Evolutionary conservation across 495 filamentous ascomycete genomes (phyloP).

Genomic region (Tuber aestivum): DNA sequence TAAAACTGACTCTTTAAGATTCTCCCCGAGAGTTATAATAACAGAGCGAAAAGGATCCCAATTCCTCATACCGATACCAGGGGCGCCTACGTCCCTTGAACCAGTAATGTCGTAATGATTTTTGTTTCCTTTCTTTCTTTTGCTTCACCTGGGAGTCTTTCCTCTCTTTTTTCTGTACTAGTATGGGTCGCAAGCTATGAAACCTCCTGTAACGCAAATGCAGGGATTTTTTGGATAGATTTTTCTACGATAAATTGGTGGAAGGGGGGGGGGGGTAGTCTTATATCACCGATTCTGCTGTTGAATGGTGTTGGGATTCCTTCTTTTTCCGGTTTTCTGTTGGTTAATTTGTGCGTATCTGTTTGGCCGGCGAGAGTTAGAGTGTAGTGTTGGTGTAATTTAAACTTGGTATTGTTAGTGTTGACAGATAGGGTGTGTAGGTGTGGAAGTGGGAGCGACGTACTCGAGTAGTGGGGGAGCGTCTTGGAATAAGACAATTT

Average conservation of each 20-base stretch:
- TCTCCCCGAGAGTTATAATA: slow-evolving; percentile 94
- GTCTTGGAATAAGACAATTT: no score
- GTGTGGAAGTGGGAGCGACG: not conserved
- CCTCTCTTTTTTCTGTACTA: not conserved
- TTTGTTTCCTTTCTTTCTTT: not conserved
- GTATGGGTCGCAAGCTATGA: not conserved
- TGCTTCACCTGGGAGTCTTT: not conserved
- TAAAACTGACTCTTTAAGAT: slow-evolving; percentile 52
- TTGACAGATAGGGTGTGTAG: not conserved
- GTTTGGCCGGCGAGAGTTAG: not conserved
- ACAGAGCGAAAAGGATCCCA: slow-evolving; percentile 80
- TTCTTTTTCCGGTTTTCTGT: not conserved
- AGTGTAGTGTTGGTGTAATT: not conserved
- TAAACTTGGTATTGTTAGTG: not conserved
- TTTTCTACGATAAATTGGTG: not conserved
- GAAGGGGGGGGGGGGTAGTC: not conserved
- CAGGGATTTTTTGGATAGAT: not conserved
- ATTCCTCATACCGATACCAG: slow-evolving; percentile 50
- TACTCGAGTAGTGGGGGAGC: no score
- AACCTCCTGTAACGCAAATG: not conserved
- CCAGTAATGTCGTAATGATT: not conserved
- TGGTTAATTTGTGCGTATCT: not conserved
- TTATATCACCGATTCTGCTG: not conserved
- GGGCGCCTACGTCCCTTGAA: slow-evolving; percentile 22
- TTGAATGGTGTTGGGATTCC: not conserved